A percentile compares a stretch with the other conserved stretches of the same genome.
phyloP scores from a whole-genome alignment of 352 stramenopile species.

The Phytophthora sansomeana region DNA sequence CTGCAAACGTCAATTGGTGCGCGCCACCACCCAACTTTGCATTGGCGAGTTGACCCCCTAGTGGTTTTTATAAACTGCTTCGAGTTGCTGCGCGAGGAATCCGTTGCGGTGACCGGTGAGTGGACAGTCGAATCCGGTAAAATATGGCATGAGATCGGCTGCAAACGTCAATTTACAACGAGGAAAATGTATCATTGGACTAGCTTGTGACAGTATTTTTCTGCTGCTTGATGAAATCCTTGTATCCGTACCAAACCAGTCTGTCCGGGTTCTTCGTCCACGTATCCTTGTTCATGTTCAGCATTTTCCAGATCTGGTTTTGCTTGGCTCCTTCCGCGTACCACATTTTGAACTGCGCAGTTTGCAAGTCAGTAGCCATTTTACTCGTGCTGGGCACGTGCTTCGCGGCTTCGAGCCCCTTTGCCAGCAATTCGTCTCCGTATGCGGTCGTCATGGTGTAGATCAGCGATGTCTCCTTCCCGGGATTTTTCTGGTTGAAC shows the following conservation, averaged over 20 bases:
- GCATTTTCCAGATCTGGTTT: conserved; percentile 10
- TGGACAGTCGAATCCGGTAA: no score
- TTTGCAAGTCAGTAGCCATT: conserved; percentile 6
- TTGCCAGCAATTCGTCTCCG: conserved; percentile 6
- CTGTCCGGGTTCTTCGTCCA: not conserved
- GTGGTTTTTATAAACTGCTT: no score
- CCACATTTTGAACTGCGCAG: conserved; percentile 10
- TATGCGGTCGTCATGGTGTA: not conserved
- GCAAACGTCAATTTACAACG: no score
- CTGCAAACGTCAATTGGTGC: no score
- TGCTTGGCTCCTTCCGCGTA: conserved; percentile 1
- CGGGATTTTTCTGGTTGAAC: not conserved
- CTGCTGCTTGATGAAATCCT: conserved; percentile 1
- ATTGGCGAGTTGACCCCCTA: no score
- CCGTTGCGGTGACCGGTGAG: no score
- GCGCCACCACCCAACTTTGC: no score
- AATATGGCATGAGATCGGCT: no score
- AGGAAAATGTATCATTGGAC: no score
- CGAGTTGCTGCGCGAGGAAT: no score
- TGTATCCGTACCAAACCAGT: conserved; percentile 10
- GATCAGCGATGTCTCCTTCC: conserved; percentile 1
- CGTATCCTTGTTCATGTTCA: conserved; percentile 7
- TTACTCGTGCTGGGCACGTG: not conserved
- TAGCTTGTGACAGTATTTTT: no score
- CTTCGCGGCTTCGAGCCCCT: conserved; percentile 9